These are phyloP conservation scores for Fragaria ananassa DNA, from an alignment of 306 rosid species.

Conservation along the genomic window DNA sequence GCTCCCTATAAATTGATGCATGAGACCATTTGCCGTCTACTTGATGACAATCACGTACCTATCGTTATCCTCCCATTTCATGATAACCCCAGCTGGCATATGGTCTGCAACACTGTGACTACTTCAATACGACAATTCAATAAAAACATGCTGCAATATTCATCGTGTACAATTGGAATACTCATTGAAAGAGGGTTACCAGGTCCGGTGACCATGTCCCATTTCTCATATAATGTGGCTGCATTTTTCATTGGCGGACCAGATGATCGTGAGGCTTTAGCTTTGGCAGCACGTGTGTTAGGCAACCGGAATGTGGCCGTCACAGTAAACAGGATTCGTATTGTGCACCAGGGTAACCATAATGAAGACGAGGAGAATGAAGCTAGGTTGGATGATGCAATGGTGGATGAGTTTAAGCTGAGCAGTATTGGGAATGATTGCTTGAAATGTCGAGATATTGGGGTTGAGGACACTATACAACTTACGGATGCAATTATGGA, in stretches of 20 bases:
- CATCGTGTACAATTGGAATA: constrained; percentile 58
- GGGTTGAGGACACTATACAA: constrained; percentile 32
- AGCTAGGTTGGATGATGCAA: constrained; percentile 29
- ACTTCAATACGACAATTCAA: constrained; percentile 36
- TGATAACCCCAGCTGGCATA: constrained; percentile 12
- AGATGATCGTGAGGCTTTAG: constrained; percentile 58
- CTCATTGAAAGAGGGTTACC: constrained; percentile 42
- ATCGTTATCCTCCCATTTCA: constrained; percentile 56
- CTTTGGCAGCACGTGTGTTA: constrained; percentile 44
- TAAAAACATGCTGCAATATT: constrained; percentile 15
- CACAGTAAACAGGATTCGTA: constrained; percentile 25
- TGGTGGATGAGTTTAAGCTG: constrained; percentile 47
- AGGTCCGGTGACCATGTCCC: not conserved
- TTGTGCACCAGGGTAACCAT: not conserved
- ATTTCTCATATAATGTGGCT: constrained; percentile 26
- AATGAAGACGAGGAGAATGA: not conserved
- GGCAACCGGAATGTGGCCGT: constrained; percentile 11
- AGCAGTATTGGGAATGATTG: constrained; percentile 18
- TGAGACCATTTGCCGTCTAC: constrained; percentile 36
- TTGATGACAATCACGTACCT: constrained; percentile 36
- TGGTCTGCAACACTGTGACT: not conserved
- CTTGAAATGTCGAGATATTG: constrained; percentile 23
- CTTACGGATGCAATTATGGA: constrained; percentile 27
- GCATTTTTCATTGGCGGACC: constrained; percentile 51
- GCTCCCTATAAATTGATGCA: constrained; percentile 66